Base-by-base conservation (phyloP, 2,329 filamentous ascomycete species). In the Trichoderma pleuroti region DNA sequence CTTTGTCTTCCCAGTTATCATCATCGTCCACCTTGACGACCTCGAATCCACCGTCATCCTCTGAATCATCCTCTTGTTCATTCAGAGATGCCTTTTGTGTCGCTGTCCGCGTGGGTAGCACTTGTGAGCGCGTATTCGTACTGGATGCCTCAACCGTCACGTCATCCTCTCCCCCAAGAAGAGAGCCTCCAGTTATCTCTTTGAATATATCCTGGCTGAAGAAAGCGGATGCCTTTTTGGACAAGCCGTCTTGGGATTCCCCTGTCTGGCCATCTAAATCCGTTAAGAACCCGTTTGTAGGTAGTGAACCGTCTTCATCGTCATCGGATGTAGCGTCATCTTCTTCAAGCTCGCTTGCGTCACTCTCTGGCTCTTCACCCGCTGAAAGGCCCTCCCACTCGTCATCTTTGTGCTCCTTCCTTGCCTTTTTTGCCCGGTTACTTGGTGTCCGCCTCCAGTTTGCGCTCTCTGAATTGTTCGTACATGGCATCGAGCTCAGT, bases 191-290 rank as follows among this genome's bases (percentile, higher is more conserved):
- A 26, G 89, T 88, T 68, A 98, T 90, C 49, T 90, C 93, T 75
- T 94, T 90, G 84, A 99, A 99, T 52, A 99, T 91, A 74, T 98
- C 94, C 78, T 98, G 95, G 76, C 92, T 92, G 80, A 99, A 99
- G 83, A 99, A 99, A 72, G 91, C 87, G 11, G 91, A 88, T 10
- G 96, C 96, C 73, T 93, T 89, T 79, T 91, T 94, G 3, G 94
- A 97, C n/a, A 98, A 84, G 4, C 78, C 77, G 64, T 75, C 84
- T 9, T 82, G 80, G 14, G 85, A 84, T 46, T 83, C 82, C 5
- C 81, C 81, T 9, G 84, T 82, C 68, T 76, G 76, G 11, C 67
- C 59, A 65, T 83, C 80, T 14, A 84, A 74, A 62, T 83, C 80
- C 4, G 78, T 79, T 46, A 84, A 70, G 1, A 84, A 75, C 16